Conservation (phyloP, 2,329 filamentous ascomycete genomes). For the Tothia fuscella region DNA sequence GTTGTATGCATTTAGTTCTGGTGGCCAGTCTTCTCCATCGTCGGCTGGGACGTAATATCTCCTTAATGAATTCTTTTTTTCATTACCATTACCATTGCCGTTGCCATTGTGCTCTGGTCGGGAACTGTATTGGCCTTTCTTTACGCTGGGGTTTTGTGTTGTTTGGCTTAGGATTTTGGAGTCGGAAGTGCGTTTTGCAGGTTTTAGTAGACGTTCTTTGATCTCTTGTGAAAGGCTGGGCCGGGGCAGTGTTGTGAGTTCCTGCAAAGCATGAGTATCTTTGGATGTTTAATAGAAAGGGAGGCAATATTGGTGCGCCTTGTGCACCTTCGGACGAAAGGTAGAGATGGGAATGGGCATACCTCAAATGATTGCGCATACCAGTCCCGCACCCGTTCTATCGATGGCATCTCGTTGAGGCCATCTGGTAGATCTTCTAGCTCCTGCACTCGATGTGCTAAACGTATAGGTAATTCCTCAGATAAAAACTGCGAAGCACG, state of each 20-base stretch:
- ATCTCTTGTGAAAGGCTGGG: slow-evolving; percentile 66
- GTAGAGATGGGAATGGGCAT: slow-evolving; percentile 22
- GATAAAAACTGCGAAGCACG: slow-evolving; percentile 96
- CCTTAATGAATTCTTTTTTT: slow-evolving; percentile 32
- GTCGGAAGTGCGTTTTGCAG: slow-evolving; percentile 43
- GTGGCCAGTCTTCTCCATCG: slow-evolving; percentile 80
- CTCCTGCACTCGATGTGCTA: slow-evolving; percentile 94
- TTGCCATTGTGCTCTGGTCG: slow-evolving; percentile 37
- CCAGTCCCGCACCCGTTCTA: slow-evolving; percentile 91
- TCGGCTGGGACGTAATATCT: slow-evolving; percentile 89
- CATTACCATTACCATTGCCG: slow-evolving; percentile 38
- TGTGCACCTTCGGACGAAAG: too few relatives aligned
- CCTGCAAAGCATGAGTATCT: slow-evolving; percentile 40
- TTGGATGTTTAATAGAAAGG: not conserved
- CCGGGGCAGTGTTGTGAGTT: slow-evolving; percentile 78
- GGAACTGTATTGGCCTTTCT: slow-evolving; percentile 65
- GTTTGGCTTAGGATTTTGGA: slow-evolving; percentile 65
- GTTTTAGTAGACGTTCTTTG: slow-evolving; percentile 64
- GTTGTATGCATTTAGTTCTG: slow-evolving; percentile 90
- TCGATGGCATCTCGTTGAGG: slow-evolving; percentile 94
- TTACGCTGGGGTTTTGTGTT: slow-evolving; percentile 81
- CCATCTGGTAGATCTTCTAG: slow-evolving; percentile 86
- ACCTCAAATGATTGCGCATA: slow-evolving; percentile 99
- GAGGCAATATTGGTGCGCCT: not conserved
- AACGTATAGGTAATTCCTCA: slow-evolving; percentile 91